phyloP scores from a whole-genome alignment of 2,329 filamentous ascomycete genomes.

The Bipolaris bicolor region DNA sequence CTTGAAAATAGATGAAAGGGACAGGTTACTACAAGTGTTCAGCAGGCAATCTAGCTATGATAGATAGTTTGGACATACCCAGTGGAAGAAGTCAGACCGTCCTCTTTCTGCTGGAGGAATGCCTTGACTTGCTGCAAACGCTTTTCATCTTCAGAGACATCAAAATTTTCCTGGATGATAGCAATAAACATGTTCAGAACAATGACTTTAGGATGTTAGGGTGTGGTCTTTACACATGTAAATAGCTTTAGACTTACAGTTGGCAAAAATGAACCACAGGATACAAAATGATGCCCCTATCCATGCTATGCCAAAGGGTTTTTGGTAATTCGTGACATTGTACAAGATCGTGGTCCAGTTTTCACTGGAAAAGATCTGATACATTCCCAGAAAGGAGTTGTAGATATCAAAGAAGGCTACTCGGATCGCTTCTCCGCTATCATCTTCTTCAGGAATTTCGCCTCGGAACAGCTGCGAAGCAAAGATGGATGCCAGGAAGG shows the following conservation, averaged over 20 bases:
- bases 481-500: slow-evolving; percentile 91
- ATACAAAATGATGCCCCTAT: slow-evolving; percentile 90
- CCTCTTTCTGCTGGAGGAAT: slow-evolving; percentile 88
- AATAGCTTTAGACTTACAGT: slow-evolving; percentile 57
- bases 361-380: slow-evolving; percentile 93
- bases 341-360: slow-evolving; percentile 94
- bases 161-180: slow-evolving; percentile 99
- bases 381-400: slow-evolving; percentile 97
- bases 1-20: slow-evolving; percentile 69
- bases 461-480: slow-evolving; percentile 92
- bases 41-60: background rate
- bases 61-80: slow-evolving; percentile 49
- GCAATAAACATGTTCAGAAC: slow-evolving; percentile 99
- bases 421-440: slow-evolving; percentile 65
- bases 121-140: slow-evolving; percentile 94
- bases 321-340: slow-evolving; percentile 73
- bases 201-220: slow-evolving; percentile 63
- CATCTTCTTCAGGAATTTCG: slow-evolving; percentile 70
- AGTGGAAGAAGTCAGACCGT: slow-evolving; percentile 68
- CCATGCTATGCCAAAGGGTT: slow-evolving; percentile 76
- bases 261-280: slow-evolving; percentile 93
- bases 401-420: slow-evolving; percentile 89
- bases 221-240: background rate
- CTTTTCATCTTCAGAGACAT: slow-evolving; percentile 98
- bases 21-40: slow-evolving; percentile 64